phyloP scores from a whole-genome alignment of 257 asterid species.

The Striga asiatica region DNA sequence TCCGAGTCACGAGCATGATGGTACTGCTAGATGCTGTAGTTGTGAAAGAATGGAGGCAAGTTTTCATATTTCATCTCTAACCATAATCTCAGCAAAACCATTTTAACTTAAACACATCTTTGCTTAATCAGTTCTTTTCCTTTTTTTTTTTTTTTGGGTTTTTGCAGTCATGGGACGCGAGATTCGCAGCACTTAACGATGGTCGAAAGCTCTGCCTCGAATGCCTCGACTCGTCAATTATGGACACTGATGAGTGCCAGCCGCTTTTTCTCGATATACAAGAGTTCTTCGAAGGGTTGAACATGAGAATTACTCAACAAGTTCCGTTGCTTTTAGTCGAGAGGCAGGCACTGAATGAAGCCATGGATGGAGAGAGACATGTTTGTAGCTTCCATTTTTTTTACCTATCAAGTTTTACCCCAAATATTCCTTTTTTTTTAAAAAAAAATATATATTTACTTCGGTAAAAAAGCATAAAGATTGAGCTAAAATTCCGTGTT shows the following conservation, averaged over 20 bases:
- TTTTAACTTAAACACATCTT: too few species aligned
- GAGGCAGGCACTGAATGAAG: conserved; percentile 90
- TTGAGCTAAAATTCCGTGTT: too few species aligned
- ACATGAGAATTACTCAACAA: conserved; percentile 83
- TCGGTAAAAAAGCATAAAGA: too few species aligned
- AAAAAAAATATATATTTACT: background rate
- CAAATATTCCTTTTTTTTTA: background rate
- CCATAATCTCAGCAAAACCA: too few species aligned
- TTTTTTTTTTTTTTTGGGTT: background rate
- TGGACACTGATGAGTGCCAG: conserved; percentile 82
- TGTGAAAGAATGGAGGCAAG: conserved; percentile 95
- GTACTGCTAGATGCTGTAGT: conserved; percentile 96
- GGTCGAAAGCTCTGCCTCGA: conserved; percentile 93
- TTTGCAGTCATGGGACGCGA: conserved; percentile 64
- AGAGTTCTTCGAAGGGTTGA: conserved; percentile 64
- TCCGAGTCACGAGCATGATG: conserved; percentile 90
- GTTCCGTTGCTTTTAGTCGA: conserved; percentile 90
- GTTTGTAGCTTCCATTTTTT: conserved; percentile 27
- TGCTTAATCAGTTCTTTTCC: background rate
- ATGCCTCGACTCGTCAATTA: conserved; percentile 84
- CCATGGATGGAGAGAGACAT: conserved; percentile 88
- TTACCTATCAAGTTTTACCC: background rate
- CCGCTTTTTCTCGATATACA: conserved; percentile 81
- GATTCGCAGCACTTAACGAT: conserved; percentile 71
- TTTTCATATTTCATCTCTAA: too few species aligned